A percentile compares a stretch with the other conserved stretches of the same genome.
phyloP scores from a whole-genome alignment of 2,329 filamentous ascomycete species.

The Berkeleyomyces basicola region DNA sequence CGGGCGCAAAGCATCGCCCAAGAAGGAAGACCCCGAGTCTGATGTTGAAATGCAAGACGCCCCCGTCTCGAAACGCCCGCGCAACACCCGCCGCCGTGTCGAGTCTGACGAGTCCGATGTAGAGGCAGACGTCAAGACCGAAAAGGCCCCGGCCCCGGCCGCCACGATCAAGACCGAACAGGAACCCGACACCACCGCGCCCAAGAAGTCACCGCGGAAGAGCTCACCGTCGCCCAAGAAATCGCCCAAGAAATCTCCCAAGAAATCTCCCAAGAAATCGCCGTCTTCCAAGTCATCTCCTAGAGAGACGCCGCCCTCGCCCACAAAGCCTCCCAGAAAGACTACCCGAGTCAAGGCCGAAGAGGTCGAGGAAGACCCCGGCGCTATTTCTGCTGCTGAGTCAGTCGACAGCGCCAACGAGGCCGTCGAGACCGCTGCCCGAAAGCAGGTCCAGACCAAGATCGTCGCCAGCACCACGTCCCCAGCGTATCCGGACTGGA shows the following conservation, averaged over 20 bases:
- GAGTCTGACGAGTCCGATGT: slow-evolving; percentile 14
- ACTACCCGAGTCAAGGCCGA: slow-evolving; percentile 23
- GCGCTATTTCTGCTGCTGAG: slow-evolving; percentile 20
- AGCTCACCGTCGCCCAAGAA: slow-evolving; percentile 34
- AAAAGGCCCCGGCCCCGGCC: background rate
- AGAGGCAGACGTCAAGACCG: background rate
- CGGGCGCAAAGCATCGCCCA: slow-evolving; percentile 19
- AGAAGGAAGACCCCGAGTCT: slow-evolving; percentile 18
- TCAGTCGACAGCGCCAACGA: slow-evolving; percentile 43
- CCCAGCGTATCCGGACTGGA: slow-evolving; percentile 84
- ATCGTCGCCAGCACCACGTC: slow-evolving; percentile 47
- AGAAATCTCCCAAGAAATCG: slow-evolving; percentile 18
- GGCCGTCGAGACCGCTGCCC: slow-evolving; percentile 53
- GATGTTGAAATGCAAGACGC: slow-evolving; percentile 15
- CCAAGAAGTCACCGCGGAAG: slow-evolving; percentile 30
- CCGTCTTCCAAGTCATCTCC: slow-evolving; percentile 20
- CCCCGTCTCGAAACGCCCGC: slow-evolving; percentile 7
- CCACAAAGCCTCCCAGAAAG: slow-evolving; percentile 19
- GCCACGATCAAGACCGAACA: slow-evolving; percentile 16
- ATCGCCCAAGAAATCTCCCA: slow-evolving; percentile 38
- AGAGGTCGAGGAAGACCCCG: slow-evolving; percentile 31
- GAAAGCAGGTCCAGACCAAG: slow-evolving; percentile 64
- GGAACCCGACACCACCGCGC: slow-evolving; percentile 25
- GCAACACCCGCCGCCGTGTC: slow-evolving; percentile 1
- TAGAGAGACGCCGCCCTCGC: slow-evolving; percentile 8